Conservation (phyloP, 495 filamentous ascomycete species). For the Entonaema liquescens region DNA sequence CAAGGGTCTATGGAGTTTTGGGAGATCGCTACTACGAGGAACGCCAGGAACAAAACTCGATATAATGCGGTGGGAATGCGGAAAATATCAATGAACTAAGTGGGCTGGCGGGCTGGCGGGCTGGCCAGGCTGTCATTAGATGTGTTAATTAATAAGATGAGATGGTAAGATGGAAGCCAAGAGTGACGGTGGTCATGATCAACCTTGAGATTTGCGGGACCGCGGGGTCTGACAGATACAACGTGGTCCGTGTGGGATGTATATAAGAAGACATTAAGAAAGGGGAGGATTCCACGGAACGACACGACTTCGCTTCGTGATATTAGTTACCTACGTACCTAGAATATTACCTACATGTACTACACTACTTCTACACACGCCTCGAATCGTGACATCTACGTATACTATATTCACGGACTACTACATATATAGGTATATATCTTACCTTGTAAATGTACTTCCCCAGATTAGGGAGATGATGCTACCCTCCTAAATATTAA, state of each 20-base stretch:
- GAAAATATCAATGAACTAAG: constrained; percentile 28
- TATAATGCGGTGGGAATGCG: constrained; percentile 30
- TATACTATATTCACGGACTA: background rate
- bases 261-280: background rate
- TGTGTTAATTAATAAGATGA: constrained; percentile 16
- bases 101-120: background rate
- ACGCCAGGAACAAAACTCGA: constrained; percentile 20
- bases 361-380: too few species aligned
- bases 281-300: background rate
- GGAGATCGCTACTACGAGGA: constrained; percentile 27
- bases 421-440: constrained; percentile 1
- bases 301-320: background rate
- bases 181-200: constrained; percentile 24
- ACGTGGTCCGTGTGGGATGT: constrained; percentile 23
- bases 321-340: background rate
- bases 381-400: too few species aligned
- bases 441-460: background rate
- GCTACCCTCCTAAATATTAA: background rate
- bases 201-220: constrained; percentile 31
- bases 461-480: background rate
- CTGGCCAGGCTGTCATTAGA: background rate
- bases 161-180: constrained; percentile 21
- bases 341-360: too few species aligned
- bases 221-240: constrained; percentile 38
- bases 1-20: background rate